These are phyloP conservation scores for Nicotiana tabacum DNA, from an alignment of 257 asterid genomes.

Conservation along the genomic window DNA sequence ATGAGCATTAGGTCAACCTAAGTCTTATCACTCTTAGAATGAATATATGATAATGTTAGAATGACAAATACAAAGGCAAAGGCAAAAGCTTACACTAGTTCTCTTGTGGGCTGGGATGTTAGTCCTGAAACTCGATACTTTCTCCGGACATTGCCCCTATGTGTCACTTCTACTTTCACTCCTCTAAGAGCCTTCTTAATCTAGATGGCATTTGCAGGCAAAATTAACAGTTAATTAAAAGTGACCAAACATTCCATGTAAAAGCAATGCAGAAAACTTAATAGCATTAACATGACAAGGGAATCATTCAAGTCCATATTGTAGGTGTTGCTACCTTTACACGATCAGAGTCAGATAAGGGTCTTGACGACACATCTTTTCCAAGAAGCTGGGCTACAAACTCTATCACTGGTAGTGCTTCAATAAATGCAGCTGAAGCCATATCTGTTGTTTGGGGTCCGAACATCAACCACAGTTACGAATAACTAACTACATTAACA, in stretches of 20 bases:
- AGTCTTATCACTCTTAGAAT: neutral
- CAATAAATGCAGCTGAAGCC: constrained; percentile 99
- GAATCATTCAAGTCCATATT: neutral
- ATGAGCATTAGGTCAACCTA: neutral
- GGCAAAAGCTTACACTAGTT: constrained; percentile 64
- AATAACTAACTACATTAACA: neutral
- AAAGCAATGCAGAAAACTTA: neutral
- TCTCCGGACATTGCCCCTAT: constrained; percentile 84
- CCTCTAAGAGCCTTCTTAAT: constrained; percentile 96
- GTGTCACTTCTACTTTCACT: constrained; percentile 98
- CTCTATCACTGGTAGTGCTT: constrained; percentile 94
- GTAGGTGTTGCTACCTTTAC: constrained; percentile 53
- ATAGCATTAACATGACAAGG: neutral
- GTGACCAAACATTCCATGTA: neutral
- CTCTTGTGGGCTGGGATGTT: constrained; percentile 91
- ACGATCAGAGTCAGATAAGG: constrained; percentile 86
- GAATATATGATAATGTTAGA: neutral
- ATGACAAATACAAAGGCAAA: neutral
- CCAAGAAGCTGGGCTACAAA: constrained; percentile 87
- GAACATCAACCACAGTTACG: neutral
- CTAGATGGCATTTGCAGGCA: constrained; percentile 31
- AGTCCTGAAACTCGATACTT: constrained; percentile 93
- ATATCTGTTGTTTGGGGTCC: constrained; percentile 49
- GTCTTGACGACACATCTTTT: constrained; percentile 79
- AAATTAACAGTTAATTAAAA: neutral